phyloP scores from a whole-genome alignment of 257 asterid genomes.

The Rauvolfia tetraphylla region DNA sequence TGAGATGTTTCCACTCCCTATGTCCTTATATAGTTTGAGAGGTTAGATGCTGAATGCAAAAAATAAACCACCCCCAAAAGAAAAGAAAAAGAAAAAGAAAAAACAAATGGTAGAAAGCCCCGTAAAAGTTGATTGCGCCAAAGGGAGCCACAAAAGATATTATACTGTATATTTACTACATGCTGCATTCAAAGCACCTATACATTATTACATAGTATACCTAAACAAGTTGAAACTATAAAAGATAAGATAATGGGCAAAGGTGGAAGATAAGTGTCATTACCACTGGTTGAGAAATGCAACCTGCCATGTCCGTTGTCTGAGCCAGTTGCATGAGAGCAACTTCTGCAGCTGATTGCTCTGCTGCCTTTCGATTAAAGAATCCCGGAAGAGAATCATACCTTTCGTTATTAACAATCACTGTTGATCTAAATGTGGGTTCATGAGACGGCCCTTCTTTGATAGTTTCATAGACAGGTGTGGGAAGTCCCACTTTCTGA shows the following conservation, averaged over 20 bases:
- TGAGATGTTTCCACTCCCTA: background rate
- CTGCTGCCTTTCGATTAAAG: slow-evolving; percentile 90
- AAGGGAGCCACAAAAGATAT: background rate
- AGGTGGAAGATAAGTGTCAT: slow-evolving; percentile 6
- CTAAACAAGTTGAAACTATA: too few species aligned
- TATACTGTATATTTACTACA: background rate
- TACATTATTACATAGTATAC: too few species aligned
- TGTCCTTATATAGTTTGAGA: background rate
- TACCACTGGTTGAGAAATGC: slow-evolving; percentile 86
- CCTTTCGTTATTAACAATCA: slow-evolving; percentile 51
- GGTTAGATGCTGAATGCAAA: too few species aligned
- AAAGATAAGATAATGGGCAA: background rate
- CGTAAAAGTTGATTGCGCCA: background rate
- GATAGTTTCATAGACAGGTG: slow-evolving; percentile 77
- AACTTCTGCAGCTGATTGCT: slow-evolving; percentile 99
- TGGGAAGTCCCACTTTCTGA: slow-evolving; percentile 70
- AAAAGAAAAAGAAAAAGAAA: background rate
- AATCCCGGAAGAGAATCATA: slow-evolving; percentile 93
- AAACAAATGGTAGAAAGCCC: background rate
- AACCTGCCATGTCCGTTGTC: slow-evolving; percentile 35
- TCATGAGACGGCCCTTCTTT: slow-evolving; percentile 93
- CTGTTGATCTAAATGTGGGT: slow-evolving; percentile 81
- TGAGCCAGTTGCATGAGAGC: slow-evolving; percentile 68
- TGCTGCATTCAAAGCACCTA: background rate
- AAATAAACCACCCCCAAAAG: background rate